Percentiles rank a stretch among this genome's conserved stretches.
These are phyloP conservation scores for Colletotrichum liriopes DNA, from an alignment of 2,329 filamentous ascomycete species.

Conservation along the genomic window DNA sequence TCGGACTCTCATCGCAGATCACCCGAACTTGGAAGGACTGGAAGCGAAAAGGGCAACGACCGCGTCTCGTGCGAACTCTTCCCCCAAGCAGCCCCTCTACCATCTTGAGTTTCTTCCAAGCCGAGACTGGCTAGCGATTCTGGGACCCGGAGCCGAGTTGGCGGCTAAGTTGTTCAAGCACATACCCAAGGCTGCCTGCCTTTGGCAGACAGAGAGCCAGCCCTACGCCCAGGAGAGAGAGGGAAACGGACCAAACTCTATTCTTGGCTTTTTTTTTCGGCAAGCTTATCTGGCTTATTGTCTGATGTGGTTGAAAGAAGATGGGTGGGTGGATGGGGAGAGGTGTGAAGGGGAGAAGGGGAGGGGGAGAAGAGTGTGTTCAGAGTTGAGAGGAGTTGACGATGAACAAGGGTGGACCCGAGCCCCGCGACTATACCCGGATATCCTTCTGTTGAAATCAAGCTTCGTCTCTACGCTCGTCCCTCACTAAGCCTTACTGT, in stretches of 20 bases:
- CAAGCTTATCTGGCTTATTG: not conserved
- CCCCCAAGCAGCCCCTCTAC: not conserved
- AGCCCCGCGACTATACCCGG: not conserved
- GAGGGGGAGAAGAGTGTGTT: not conserved
- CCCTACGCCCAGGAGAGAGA: not conserved
- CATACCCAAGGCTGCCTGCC: not conserved
- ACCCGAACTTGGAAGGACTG: not conserved
- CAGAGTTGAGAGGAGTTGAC: not conserved
- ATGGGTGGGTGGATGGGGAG: not conserved
- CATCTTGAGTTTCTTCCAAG: not conserved
- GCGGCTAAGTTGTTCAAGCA: not conserved
- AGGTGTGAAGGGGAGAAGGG: not conserved
- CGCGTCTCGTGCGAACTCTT: not conserved
- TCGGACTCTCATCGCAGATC: not conserved
- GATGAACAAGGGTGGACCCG: constrained; percentile 1
- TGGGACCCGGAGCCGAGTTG: not conserved
- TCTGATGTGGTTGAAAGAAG: not conserved
- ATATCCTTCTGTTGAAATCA: not conserved
- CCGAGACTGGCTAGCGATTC: not conserved
- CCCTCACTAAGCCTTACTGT: constrained; percentile 1
- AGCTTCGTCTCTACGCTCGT: constrained; percentile 11
- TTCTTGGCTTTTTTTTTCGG: not conserved
- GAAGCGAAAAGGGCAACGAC: not conserved
- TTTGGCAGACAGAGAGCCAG: not conserved
- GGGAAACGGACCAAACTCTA: not conserved